Evolutionary conservation across 2,329 filamentous ascomycete species (phyloP).

Genomic region (Nigrospora osmanthi): DNA sequence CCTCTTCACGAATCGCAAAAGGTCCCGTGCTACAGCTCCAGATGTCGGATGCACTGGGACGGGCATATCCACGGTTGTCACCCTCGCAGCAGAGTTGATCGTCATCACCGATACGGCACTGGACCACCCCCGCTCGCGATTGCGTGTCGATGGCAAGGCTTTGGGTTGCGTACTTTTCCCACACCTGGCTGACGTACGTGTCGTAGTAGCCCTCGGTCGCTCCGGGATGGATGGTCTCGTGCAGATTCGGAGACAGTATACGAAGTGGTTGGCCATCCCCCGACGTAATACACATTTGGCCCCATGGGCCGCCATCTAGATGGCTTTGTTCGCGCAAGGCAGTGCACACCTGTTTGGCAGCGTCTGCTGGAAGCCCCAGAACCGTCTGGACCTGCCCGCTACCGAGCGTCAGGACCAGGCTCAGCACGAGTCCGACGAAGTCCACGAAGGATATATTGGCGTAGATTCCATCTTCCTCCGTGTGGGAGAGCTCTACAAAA

Average conservation of each 20-base stretch:
- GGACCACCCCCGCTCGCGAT: conserved; percentile 27
- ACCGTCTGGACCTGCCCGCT: conserved; percentile 24
- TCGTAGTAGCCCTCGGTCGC: conserved; percentile 34
- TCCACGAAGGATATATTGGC: not conserved
- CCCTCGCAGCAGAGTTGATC: conserved; percentile 27
- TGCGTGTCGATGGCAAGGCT: conserved; percentile 31
- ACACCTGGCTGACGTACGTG: conserved; percentile 37
- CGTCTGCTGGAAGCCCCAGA: not conserved
- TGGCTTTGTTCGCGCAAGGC: not conserved
- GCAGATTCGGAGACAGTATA: conserved; percentile 35
- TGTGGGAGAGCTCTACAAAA: not conserved
- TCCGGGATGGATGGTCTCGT: conserved; percentile 22
- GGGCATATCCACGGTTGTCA: conserved; percentile 24
- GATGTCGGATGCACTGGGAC: conserved; percentile 28
- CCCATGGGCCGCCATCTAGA: not conserved
- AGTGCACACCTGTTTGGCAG: not conserved
- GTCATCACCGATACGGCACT: conserved; percentile 23
- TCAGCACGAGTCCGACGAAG: conserved; percentile 24
- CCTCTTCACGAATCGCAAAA: conserved; percentile 26
- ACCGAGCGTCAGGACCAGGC: conserved; percentile 33
- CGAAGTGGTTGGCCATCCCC: conserved; percentile 32
- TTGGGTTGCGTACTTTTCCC: conserved; percentile 28
- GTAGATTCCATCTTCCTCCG: not conserved
- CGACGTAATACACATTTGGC: conserved; percentile 2
- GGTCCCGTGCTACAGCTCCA: conserved; percentile 43